These are phyloP conservation scores for Hirsutella thompsonii DNA, from an alignment of 2,329 filamentous ascomycete genomes.

Conservation along the genomic window DNA sequence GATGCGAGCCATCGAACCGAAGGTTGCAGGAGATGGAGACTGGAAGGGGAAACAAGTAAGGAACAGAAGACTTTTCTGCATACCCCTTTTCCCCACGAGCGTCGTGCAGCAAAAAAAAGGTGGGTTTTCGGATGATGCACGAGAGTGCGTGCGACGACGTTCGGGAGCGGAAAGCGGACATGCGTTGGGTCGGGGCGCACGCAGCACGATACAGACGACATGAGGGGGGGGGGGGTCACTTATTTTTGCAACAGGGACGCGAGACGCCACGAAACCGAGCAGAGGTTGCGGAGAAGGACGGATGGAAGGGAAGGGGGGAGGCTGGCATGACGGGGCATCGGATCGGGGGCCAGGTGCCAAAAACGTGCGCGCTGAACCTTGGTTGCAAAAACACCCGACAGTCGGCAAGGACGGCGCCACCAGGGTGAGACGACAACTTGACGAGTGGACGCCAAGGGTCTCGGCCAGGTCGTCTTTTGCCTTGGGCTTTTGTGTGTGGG, in stretches of 20 bases:
- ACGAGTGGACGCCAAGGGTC: neutral
- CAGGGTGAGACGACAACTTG: neutral
- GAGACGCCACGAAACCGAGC: no score
- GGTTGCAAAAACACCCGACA: no score
- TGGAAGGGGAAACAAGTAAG: neutral
- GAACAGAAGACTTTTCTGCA: neutral
- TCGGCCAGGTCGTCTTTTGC: no score
- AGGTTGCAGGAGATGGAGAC: neutral
- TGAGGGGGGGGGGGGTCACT: no score
- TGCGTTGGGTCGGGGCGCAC: no score
- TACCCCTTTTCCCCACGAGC: neutral
- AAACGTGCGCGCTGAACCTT: no score
- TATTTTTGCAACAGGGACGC: no score
- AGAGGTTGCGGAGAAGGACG: neutral
- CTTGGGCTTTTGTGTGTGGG: no score
- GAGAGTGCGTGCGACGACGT: neutral
- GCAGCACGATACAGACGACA: no score
- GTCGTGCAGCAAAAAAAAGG: no score
- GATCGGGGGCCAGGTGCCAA: no score
- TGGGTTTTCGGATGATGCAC: neutral
- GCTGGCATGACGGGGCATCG: neutral
- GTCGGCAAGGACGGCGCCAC: neutral
- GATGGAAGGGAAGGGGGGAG: neutral
- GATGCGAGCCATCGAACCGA: neutral
- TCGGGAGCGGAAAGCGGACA: no score